Percentiles rank a stretch among this genome's conserved stretches.
phyloP scores from a whole-genome alignment of 257 asterid species.

The Coffea canephora region DNA sequence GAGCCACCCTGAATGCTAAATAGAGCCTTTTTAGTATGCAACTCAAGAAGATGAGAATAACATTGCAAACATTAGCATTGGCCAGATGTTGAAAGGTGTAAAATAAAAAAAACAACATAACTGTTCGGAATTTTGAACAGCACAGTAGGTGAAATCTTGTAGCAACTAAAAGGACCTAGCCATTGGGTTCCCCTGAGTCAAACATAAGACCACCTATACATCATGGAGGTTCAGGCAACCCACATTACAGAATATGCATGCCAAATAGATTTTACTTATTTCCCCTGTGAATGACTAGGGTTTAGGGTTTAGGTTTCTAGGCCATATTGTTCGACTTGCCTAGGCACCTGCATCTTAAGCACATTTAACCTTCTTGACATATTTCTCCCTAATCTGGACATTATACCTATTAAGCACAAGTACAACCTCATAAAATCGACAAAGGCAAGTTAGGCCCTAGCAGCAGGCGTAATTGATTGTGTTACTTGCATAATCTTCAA shows the following conservation, averaged over 20 bases:
- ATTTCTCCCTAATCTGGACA: background rate
- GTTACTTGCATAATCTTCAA: background rate
- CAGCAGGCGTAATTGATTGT: background rate
- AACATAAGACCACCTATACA: too few relatives aligned
- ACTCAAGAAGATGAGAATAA: background rate
- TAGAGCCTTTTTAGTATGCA: constrained; percentile 23
- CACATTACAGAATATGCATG: background rate
- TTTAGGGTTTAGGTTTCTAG: background rate
- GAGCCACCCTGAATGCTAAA: constrained; percentile 72
- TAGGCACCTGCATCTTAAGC: background rate
- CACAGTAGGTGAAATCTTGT: background rate
- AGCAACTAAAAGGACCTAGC: background rate
- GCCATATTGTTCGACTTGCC: background rate
- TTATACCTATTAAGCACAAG: background rate
- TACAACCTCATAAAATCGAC: background rate
- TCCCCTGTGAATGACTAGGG: background rate
- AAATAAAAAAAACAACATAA: background rate
- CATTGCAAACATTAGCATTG: background rate
- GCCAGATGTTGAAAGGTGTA: background rate
- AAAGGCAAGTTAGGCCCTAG: too few relatives aligned
- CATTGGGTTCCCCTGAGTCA: background rate
- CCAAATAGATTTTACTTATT: background rate
- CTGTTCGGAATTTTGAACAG: background rate
- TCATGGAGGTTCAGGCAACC: too few relatives aligned
- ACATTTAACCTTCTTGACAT: background rate